phyloP scores from a whole-genome alignment of 768 basidiomycete genomes.

The Trametes maxima region DNA sequence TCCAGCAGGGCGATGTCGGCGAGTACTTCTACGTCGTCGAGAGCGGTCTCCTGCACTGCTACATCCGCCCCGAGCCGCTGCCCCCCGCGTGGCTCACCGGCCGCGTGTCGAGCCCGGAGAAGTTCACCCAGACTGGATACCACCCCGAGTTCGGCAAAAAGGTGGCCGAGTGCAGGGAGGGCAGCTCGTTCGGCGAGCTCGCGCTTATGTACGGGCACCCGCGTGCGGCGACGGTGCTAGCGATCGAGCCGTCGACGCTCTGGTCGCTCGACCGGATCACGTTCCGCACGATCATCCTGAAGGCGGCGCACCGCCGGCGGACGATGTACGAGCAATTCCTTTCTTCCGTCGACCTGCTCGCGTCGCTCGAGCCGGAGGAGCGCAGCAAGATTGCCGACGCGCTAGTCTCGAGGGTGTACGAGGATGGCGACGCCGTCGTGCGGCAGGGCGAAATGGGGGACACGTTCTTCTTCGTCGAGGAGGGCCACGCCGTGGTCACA shows the following conservation, averaged over 20 bases:
- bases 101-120: slow-evolving; percentile 46
- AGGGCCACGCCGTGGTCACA: slow-evolving; percentile 86
- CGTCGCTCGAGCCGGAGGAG: slow-evolving; percentile 84
- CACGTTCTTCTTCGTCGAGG: slow-evolving; percentile 97
- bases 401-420: slow-evolving; percentile 78
- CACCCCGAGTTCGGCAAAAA: slow-evolving; percentile 76
- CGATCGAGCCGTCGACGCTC: slow-evolving; percentile 78
- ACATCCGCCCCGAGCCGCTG: slow-evolving; percentile 67
- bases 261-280: slow-evolving; percentile 98
- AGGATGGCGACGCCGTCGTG: slow-evolving; percentile 87
- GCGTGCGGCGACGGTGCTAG: slow-evolving; percentile 90
- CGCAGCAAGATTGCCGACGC: slow-evolving; percentile 98
- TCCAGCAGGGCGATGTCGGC: slow-evolving; percentile 95
- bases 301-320: slow-evolving; percentile 85
- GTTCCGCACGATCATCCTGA: slow-evolving; percentile 96
- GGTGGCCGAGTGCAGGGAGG: slow-evolving; percentile 83
- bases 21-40: slow-evolving; percentile 99
- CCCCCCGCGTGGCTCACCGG: slow-evolving; percentile 60
- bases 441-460: slow-evolving; percentile 94
- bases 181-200: slow-evolving; percentile 91
- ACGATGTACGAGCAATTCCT: slow-evolving; percentile 98
- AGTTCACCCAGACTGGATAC: slow-evolving; percentile 62
- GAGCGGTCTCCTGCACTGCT: slow-evolving; percentile 82
- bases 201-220: slow-evolving; percentile 98
- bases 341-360: slow-evolving; percentile 84